These are phyloP conservation scores for Emergomyces africanus DNA, from an alignment of 2,329 filamentous ascomycete genomes.

Conservation along the genomic window DNA sequence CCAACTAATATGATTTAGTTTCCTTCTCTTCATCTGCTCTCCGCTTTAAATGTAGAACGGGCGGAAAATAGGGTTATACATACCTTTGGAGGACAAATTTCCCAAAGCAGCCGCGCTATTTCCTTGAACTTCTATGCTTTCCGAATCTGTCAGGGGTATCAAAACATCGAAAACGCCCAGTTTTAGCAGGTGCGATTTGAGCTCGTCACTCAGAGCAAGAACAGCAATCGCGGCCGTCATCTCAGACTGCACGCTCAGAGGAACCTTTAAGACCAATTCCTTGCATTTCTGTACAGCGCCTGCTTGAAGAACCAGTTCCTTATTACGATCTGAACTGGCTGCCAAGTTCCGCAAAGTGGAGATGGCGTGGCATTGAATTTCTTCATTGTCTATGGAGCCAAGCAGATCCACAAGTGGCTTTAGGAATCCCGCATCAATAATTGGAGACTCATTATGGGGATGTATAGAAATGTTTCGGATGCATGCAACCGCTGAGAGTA, in stretches of 20 bases:
- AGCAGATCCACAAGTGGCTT: slow-evolving; percentile 87
- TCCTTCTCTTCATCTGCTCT: neutral
- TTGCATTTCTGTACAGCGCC: slow-evolving; percentile 98
- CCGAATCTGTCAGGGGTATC: slow-evolving; percentile 86
- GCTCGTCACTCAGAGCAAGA: slow-evolving; percentile 83
- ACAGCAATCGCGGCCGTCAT: slow-evolving; percentile 99
- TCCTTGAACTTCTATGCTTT: slow-evolving; percentile 94
- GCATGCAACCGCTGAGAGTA: slow-evolving; percentile 91
- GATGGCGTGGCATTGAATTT: slow-evolving; percentile 98
- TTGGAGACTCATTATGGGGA: slow-evolving; percentile 92
- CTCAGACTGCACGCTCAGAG: slow-evolving; percentile 89
- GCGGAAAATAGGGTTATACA: slow-evolving; percentile 12
- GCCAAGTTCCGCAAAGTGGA: slow-evolving; percentile 92
- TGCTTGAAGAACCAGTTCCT: slow-evolving; percentile 90
- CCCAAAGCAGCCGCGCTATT: slow-evolving; percentile 94
- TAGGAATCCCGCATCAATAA: slow-evolving; percentile 94
- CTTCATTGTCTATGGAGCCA: slow-evolving; percentile 92
- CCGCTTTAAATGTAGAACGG: neutral
- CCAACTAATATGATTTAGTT: slow-evolving; percentile 51
- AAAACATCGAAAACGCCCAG: slow-evolving; percentile 93
- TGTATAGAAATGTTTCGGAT: slow-evolving; percentile 99
- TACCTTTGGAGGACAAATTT: slow-evolving; percentile 94
- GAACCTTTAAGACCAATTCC: slow-evolving; percentile 84
- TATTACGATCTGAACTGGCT: slow-evolving; percentile 94
- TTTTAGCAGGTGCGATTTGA: slow-evolving; percentile 82